Conservation (phyloP, 2,329 filamentous ascomycete species). For the Achaetomium macrosporum region DNA sequence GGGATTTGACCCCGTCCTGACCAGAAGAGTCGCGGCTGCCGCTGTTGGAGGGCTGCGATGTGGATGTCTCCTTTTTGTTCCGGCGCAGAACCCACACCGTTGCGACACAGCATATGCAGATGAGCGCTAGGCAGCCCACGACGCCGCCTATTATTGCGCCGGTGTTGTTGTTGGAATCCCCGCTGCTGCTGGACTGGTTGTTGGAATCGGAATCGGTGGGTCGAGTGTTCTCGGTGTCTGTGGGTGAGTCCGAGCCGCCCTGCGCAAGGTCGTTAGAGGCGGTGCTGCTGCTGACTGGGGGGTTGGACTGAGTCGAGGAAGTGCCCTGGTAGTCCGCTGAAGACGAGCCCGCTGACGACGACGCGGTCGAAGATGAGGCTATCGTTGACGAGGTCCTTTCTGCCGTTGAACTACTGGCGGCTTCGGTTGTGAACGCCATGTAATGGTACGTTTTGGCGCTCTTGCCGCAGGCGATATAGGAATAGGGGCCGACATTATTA, state of each 20-base stretch:
- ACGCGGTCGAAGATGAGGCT: background rate
- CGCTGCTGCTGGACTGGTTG: background rate
- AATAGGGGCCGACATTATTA: conserved; percentile 30
- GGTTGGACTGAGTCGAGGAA: background rate
- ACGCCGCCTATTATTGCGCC: conserved; percentile 33
- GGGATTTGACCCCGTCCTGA: too few species aligned
- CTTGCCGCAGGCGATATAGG: conserved; percentile 32
- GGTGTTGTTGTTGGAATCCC: conserved; percentile 16
- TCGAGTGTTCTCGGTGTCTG: background rate
- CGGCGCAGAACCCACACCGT: background rate
- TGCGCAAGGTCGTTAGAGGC: too few species aligned
- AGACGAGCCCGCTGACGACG: background rate
- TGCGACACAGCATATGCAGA: conserved; percentile 25
- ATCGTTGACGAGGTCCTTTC: background rate
- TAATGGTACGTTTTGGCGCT: conserved; percentile 5
- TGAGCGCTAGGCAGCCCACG: conserved; percentile 31
- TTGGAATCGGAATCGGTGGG: background rate
- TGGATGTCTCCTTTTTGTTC: background rate
- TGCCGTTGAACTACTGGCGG: background rate
- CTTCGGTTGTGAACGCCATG: conserved; percentile 8
- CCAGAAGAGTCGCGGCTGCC: too few species aligned
- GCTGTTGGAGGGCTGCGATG: background rate
- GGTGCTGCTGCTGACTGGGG: background rate
- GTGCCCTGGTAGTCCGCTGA: too few species aligned
- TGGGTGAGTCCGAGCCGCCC: too few species aligned